A percentile compares a stretch with the other conserved stretches of the same genome.
phyloP scores from a whole-genome alignment of 2,329 filamentous ascomycete species.

The Rasamsonia emersonii region DNA sequence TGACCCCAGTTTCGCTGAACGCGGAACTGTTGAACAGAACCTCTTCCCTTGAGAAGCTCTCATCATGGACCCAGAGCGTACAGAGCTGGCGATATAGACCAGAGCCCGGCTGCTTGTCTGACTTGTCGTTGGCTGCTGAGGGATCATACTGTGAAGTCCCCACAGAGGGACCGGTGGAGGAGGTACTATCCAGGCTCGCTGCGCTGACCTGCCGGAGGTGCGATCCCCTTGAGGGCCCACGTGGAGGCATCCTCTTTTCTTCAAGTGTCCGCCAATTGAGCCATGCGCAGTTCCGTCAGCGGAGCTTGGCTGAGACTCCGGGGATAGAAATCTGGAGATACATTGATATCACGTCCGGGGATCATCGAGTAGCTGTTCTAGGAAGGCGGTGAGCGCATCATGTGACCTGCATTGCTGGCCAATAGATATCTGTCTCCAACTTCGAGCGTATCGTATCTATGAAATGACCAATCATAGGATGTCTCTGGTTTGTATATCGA shows the following conservation, averaged over 20 bases:
- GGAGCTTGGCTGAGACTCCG: too few species aligned
- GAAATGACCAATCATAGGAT: too few species aligned
- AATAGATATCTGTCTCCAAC: too few species aligned
- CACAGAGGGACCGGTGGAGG: conserved; percentile 21
- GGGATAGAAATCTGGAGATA: too few species aligned
- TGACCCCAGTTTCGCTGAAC: conserved; percentile 55
- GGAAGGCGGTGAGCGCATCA: too few species aligned
- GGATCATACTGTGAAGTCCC: conserved; percentile 18
- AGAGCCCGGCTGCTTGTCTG: conserved; percentile 16
- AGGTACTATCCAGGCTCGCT: conserved; percentile 29
- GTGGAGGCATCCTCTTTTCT: conserved; percentile 26
- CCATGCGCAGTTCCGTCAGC: too few species aligned
- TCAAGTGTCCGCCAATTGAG: conserved; percentile 1
- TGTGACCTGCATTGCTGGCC: too few species aligned
- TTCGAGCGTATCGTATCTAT: too few species aligned
- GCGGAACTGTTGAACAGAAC: conserved; percentile 69
- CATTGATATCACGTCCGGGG: too few species aligned
- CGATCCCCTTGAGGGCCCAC: conserved; percentile 30
- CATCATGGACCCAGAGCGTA: conserved; percentile 55
- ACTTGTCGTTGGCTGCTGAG: conserved; percentile 16
- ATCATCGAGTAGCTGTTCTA: too few species aligned
- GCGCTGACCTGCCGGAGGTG: conserved; percentile 35
- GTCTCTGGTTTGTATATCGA: too few species aligned
- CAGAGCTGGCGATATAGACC: conserved; percentile 30
- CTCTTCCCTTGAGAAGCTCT: conserved; percentile 68